phyloP scores from a whole-genome alignment of 2,329 filamentous ascomycete genomes.

The Sordariomycetes sp. region DNA sequence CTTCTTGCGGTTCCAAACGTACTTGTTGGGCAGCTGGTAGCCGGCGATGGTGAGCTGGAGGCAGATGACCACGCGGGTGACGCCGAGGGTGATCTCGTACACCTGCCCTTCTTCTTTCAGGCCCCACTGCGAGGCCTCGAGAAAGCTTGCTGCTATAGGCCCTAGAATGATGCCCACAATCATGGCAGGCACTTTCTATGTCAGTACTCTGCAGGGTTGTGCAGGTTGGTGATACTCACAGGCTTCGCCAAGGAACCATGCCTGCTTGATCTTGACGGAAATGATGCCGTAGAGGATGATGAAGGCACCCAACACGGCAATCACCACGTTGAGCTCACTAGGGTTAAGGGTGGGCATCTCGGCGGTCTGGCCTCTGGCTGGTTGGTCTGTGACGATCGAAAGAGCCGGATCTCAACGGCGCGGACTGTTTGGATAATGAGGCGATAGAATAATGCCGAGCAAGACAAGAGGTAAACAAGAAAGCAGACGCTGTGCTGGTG shows the following conservation, averaged over 20 bases:
- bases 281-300: slow-evolving; percentile 38
- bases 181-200: slow-evolving; percentile 42
- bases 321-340: slow-evolving; percentile 11
- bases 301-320: slow-evolving; percentile 27
- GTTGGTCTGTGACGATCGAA: too few species aligned
- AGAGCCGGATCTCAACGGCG: too few species aligned
- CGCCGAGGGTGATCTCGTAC: slow-evolving; percentile 30
- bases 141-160: slow-evolving; percentile 42
- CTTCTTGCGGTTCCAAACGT: slow-evolving; percentile 36
- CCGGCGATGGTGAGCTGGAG: slow-evolving; percentile 56
- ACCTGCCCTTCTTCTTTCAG: slow-evolving; percentile 18
- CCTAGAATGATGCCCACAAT: slow-evolving; percentile 44
- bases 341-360: slow-evolving; percentile 12
- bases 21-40: slow-evolving; percentile 50
- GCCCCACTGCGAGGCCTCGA: slow-evolving; percentile 33
- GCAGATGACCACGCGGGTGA: slow-evolving; percentile 52
- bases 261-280: slow-evolving; percentile 41
- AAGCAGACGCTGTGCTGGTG: too few species aligned
- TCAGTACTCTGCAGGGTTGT: not conserved
- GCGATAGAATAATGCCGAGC: too few species aligned
- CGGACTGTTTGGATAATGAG: too few species aligned
- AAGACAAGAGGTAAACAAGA: too few species aligned
- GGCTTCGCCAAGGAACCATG: slow-evolving; percentile 46
- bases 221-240: slow-evolving; percentile 23
- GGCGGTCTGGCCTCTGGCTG: too few species aligned